Evolutionary conservation across 78 protist genomes (phyloP).

Genomic region (Pelomyxa schiedti): DNA sequence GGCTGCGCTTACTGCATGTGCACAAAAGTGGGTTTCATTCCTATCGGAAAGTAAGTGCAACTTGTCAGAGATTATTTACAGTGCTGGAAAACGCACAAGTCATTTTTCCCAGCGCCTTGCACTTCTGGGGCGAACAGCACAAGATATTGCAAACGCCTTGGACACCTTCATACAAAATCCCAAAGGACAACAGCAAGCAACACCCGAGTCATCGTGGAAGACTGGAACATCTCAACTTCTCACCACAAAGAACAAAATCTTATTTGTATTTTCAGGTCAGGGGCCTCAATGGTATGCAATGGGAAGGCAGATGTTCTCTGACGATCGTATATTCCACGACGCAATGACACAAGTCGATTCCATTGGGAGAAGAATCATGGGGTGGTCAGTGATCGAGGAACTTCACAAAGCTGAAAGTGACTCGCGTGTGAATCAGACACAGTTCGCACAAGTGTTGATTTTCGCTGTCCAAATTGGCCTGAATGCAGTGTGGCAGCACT

Average conservation of each 20-base stretch:
- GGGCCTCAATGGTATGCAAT: slow-evolving; percentile 55
- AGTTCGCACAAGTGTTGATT: slow-evolving; percentile 47
- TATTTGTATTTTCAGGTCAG: slow-evolving; percentile 43
- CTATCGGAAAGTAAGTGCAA: no score
- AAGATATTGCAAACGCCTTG: background rate
- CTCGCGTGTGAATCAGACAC: slow-evolving; percentile 11
- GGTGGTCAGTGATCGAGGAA: slow-evolving; percentile 49
- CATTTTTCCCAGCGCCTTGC: background rate
- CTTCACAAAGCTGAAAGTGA: background rate
- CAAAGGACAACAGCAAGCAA: background rate
- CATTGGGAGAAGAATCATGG: slow-evolving; percentile 18
- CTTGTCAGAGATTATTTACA: background rate
- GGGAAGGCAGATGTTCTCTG: slow-evolving; percentile 2
- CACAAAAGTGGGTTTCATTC: background rate
- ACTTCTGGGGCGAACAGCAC: background rate
- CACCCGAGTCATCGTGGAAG: no score
- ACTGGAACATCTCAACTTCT: background rate
- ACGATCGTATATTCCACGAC: slow-evolving; percentile 5
- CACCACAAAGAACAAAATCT: no score
- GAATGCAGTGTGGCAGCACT: background rate
- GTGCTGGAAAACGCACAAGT: background rate
- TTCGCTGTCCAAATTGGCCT: slow-evolving; percentile 46
- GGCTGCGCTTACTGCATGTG: background rate
- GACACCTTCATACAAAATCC: background rate
- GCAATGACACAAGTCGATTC: slow-evolving; percentile 22